A percentile compares a stretch with the other conserved stretches of the same genome.
phyloP scores from a whole-genome alignment of 192 early-diverging fungal genomes.

The Mortierella hygrophila region DNA sequence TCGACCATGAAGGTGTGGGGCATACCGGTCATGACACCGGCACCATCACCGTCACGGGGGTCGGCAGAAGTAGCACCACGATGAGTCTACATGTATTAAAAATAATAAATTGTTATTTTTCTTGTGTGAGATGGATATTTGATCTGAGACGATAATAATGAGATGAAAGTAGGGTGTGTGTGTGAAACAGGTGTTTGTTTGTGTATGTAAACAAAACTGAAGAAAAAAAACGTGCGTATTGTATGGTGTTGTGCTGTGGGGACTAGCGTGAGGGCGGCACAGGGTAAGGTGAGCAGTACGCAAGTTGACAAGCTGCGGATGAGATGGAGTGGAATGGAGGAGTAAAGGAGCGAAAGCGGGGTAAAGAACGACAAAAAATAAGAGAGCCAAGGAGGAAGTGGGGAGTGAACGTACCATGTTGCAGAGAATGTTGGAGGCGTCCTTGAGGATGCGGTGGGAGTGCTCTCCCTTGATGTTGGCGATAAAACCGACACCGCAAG shows the following conservation, averaged over 20 bases:
- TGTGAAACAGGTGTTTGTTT: slow-evolving; percentile 11
- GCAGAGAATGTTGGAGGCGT: slow-evolving; percentile 93
- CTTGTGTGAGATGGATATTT: background rate
- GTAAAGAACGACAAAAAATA: background rate
- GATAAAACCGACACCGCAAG: slow-evolving; percentile 98
- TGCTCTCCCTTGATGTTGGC: slow-evolving; percentile 90
- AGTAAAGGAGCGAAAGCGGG: background rate
- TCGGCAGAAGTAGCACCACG: slow-evolving; percentile 96
- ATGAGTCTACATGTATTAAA: slow-evolving; percentile 73
- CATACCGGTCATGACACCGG: slow-evolving; percentile 97
- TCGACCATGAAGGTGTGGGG: slow-evolving; percentile 89
- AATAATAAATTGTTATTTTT: background rate
- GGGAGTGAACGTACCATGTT: slow-evolving; percentile 79
- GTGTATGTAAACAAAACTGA: slow-evolving; percentile 2
- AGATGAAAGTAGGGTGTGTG: background rate
- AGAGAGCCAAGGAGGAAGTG: background rate
- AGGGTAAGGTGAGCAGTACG: background rate
- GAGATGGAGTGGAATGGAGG: background rate
- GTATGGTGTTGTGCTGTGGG: slow-evolving; percentile 5
- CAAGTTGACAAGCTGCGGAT: background rate
- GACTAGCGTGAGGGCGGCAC: background rate
- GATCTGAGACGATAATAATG: background rate
- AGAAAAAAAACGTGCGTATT: background rate
- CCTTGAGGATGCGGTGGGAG: slow-evolving; percentile 89
- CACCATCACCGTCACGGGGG: slow-evolving; percentile 96